Evolutionary conservation across 2,329 filamentous ascomycete species (phyloP), one percentile per base, ranked within the genome.

Genomic region (Aspergillus puulaauensis): DNA sequence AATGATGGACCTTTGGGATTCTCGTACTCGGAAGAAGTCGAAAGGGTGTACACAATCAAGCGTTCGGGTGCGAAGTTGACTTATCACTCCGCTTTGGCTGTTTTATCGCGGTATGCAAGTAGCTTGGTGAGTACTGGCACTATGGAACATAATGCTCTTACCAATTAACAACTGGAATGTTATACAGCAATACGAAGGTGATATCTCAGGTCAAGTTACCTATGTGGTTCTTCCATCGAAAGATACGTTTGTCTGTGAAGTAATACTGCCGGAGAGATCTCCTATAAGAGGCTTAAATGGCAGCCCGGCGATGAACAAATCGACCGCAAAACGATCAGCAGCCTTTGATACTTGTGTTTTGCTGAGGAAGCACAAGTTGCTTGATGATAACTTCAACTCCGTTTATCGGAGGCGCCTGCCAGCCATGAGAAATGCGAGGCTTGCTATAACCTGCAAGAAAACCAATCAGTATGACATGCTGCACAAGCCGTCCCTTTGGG

Each of bases 321-420:
- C 86, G 31, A 76, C 89, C 17, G 93, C 95, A 4, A 96, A 95
- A 72, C 91, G 90, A 63, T 91, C 93, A 0, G 93, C 93, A 3
- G 93, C 95, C 0, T 98, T 93, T 70, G 85, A 92, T 67, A 85
- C 89, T 51, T 97, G 93, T 68, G 71, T 91, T 1, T 71, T 86
- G 60, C 80, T 99, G 15, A 80, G 88, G 48, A 80, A 84, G 58
- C 82, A 83, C 53, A 83, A 83, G 2, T 86, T 88, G 59, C 79
- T 99, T 5, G 85, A 97, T 68, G 82, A 86, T 0, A 79, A 91
- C 69, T 80, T 98, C 2, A 83, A 90, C 55, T 90, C 95, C 0
- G 84, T 83, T 0, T 90, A 90, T 59, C 80, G 81, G 19, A 93
- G 89, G 68, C 80, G 82, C 40, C 79, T 95, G 0, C 93, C 91